These are phyloP conservation scores for Cardamine chenopodiifolia DNA, from an alignment of 345 rosid genomes.

Conservation along the genomic window DNA sequence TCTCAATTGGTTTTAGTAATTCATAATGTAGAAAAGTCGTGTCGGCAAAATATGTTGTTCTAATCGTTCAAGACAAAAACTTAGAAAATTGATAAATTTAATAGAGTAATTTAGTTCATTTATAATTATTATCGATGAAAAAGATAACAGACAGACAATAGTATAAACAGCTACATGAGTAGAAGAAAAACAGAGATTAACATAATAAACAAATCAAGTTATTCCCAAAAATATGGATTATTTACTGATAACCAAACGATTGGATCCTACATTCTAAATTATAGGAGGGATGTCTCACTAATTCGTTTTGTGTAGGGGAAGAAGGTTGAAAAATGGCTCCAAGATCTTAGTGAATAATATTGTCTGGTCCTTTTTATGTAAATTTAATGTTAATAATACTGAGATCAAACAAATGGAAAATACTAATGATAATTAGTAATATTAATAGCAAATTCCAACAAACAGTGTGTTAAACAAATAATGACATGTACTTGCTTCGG, in stretches of 20 bases:
- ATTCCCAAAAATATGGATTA: not conserved
- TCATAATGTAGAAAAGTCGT: slow-evolving; percentile 39
- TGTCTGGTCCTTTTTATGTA: slow-evolving; percentile 36
- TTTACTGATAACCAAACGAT: not conserved
- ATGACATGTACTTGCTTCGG: slow-evolving; percentile 30
- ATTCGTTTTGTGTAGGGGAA: not conserved
- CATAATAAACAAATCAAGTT: not conserved
- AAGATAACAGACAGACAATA: not conserved
- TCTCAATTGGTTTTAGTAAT: not conserved
- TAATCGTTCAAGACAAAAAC: slow-evolving; percentile 5
- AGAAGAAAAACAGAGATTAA: not conserved
- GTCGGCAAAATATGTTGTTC: slow-evolving; percentile 67
- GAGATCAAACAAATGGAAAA: slow-evolving; percentile 30
- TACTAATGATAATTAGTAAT: slow-evolving; percentile 29
- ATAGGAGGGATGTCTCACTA: not conserved
- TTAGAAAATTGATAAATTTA: slow-evolving; percentile 4
- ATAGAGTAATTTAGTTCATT: not conserved
- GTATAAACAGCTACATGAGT: not conserved
- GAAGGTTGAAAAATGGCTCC: slow-evolving; percentile 10
- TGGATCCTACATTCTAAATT: not conserved
- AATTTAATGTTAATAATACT: slow-evolving; percentile 22
- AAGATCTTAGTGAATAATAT: slow-evolving; percentile 12
- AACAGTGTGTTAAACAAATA: slow-evolving; percentile 30
- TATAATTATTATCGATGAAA: not conserved
- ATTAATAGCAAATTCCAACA: slow-evolving; percentile 37